phyloP scores from a whole-genome alignment of 2,329 filamentous ascomycete genomes.

The Fusarium multiceps region DNA sequence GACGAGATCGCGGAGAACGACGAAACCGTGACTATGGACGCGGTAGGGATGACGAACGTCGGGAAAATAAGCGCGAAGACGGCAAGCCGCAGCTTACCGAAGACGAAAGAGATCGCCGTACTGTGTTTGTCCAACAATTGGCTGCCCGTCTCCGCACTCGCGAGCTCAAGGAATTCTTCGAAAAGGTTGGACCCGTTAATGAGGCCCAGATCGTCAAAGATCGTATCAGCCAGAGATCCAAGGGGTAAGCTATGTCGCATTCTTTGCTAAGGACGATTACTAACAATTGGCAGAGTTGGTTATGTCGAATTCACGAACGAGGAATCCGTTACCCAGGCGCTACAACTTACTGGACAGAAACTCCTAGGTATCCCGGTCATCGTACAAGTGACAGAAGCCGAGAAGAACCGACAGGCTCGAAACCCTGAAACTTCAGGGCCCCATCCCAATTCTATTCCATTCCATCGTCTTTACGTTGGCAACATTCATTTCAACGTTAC shows the following conservation, averaged over 20 bases:
- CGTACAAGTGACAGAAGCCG: constrained; percentile 96
- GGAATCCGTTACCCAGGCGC: constrained; percentile 90
- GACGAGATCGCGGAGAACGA: constrained; percentile 64
- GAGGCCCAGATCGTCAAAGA: constrained; percentile 99
- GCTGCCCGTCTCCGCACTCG: constrained; percentile 92
- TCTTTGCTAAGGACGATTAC: background rate
- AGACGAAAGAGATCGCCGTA: constrained; percentile 95
- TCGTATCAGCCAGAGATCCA: constrained; percentile 93
- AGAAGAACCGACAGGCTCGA: constrained; percentile 97
- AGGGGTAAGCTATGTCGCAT: constrained; percentile 77
- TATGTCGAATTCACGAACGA: constrained; percentile 99
- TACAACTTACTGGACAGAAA: constrained; percentile 98
- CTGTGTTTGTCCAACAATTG: constrained; percentile 98
- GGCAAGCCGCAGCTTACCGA: constrained; percentile 82
- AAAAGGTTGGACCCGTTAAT: constrained; percentile 92
- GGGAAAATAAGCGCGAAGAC: constrained; percentile 57
- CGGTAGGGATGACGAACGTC: constrained; percentile 62
- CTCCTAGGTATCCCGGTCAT: constrained; percentile 99
- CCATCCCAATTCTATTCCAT: constrained; percentile 86
- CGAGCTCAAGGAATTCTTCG: constrained; percentile 94
- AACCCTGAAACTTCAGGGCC: constrained; percentile 76
- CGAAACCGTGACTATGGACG: constrained; percentile 64
- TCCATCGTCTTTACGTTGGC: constrained; percentile 97
- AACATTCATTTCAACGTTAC: constrained; percentile 99
- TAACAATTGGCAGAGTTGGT: constrained; percentile 77